Evolutionary conservation across 1,284 basidiomycete genomes (phyloP), one percentile per base, ranked within the genome.

Genomic region (Porodaedalea pini): DNA sequence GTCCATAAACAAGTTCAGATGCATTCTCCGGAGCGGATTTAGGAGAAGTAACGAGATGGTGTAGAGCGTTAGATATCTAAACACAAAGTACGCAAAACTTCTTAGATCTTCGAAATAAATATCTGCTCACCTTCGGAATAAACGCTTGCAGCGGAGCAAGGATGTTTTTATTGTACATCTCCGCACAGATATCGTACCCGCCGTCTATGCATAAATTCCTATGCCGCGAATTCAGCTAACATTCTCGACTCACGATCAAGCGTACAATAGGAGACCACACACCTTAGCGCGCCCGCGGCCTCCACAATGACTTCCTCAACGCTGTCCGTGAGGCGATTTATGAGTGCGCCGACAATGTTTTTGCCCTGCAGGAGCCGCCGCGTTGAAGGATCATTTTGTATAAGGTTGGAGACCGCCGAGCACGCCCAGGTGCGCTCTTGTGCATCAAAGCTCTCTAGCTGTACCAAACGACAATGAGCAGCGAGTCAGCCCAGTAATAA

Each of bases 91-190:
- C 29, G n/a, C 25, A 37, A 25, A 40, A 39, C 44, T 31, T 11
- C 40, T 25, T 23, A 37, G 54, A 44, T 52, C 15, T 13, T 5
- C 37, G 29, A 8, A 31, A 15, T 25, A 17, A n/a, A 10, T 40
- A 53, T 8, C 10, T 19, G 15, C 19, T 27, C 61, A 89, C 90
- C 75, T 90, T 92, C 7, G 87, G 85, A 25, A 92, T 77, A 64
- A 90, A 89, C 0, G 78, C 78, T 65, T 77, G 83, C 56, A 93
- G 71, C 0, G 90, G 90, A 1, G 84, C 78, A 55, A 96, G 76
- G 54, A 97, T 85, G 63, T 90, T 90, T 75, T 97, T 97, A 73
- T 98, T 97, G 73, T 88, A 95, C 92, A 98, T 96, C 71, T 97
- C 92, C 2, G 88, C 90, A 65, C 93, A 94, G 41, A 96, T 90